phyloP scores from a whole-genome alignment of 306 rosid species.

The Cicer judaicum region DNA sequence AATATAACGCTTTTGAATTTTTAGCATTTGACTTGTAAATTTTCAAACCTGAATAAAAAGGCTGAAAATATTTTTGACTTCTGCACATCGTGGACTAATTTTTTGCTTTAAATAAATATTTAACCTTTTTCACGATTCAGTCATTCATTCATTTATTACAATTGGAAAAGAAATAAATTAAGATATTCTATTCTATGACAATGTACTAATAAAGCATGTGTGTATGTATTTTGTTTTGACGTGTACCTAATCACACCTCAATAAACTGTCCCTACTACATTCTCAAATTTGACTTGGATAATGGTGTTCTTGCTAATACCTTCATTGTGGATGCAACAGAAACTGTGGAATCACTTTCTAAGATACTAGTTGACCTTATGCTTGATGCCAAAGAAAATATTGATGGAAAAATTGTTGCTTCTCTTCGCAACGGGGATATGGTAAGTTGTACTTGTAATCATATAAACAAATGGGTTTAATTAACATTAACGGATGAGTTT shows the following conservation, averaged over 20 bases:
- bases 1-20: background rate
- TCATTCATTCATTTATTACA: background rate
- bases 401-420: conserved; percentile 64
- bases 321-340: conserved; percentile 50
- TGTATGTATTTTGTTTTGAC: conserved; percentile 18
- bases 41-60: background rate
- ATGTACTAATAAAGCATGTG: background rate
- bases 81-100: background rate
- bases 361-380: conserved; percentile 65
- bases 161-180: background rate
- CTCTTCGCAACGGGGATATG: conserved; percentile 53
- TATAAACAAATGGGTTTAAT: conserved; percentile 19
- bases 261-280: background rate
- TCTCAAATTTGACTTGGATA: conserved; percentile 27
- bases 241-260: background rate
- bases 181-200: background rate
- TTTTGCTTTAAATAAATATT: conserved; percentile 11
- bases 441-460: conserved; percentile 43
- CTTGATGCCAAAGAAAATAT: conserved; percentile 76
- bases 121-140: background rate
- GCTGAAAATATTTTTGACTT: background rate
- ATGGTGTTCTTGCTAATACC: conserved; percentile 30
- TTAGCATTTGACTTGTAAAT: background rate
- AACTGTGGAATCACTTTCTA: conserved; percentile 58
- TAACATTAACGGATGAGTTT: background rate